These are phyloP conservation scores for Detonula confervacea DNA, from an alignment of 352 stramenopile genomes.

Conservation along the genomic window DNA sequence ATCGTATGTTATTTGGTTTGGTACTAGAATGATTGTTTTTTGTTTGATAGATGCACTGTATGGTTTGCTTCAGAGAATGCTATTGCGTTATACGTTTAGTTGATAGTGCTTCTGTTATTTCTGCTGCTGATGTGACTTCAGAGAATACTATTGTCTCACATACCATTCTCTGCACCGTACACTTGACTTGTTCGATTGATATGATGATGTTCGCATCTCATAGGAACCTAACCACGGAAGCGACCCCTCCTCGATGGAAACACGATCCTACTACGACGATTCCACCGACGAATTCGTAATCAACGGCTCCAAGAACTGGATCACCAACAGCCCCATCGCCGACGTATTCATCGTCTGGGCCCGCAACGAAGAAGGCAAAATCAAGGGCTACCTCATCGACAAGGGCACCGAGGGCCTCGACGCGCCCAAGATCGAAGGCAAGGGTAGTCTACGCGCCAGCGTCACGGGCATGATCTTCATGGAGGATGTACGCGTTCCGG, in stretches of 20 bases:
- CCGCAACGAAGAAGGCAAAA: conserved; percentile 92
- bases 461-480: conserved; percentile 98
- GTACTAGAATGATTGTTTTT: neutral
- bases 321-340: conserved; percentile 97
- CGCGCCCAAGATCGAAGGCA: conserved; percentile 95
- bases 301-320: conserved; percentile 94
- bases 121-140: no score
- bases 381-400: conserved; percentile 95
- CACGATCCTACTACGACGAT: conserved; percentile 88
- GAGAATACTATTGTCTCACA: no score
- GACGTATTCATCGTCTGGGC: conserved; percentile 98
- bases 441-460: conserved; percentile 93
- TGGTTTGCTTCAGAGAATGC: no score
- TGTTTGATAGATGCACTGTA: no score
- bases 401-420: conserved; percentile 92
- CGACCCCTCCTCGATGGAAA: conserved; percentile 96
- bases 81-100: no score
- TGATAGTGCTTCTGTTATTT: no score
- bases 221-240: conserved; percentile 96
- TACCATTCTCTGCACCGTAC: no score
- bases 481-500: conserved; percentile 94
- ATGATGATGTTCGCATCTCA: no score
- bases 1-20: neutral
- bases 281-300: conserved; percentile 92
- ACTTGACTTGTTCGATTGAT: no score